Evolutionary conservation across 2,329 filamentous ascomycete genomes (phyloP).

Genomic region (Colletotrichum scovillei): DNA sequence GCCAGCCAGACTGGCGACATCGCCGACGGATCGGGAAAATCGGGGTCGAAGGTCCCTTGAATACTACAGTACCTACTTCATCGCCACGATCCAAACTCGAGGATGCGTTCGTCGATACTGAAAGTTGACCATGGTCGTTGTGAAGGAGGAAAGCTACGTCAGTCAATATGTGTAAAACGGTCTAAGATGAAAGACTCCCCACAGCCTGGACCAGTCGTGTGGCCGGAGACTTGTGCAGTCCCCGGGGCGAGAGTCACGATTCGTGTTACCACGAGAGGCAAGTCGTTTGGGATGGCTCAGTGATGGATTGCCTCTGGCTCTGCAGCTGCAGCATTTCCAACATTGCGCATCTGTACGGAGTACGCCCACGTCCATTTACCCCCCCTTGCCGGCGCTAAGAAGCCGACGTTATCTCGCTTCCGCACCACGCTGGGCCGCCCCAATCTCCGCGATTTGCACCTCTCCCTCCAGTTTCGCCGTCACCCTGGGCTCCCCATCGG

Average conservation of each 20-base stretch:
- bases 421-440: conserved; percentile 19
- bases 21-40: not conserved
- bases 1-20: not conserved
- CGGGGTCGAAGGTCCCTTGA: not conserved
- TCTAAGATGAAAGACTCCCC: not conserved
- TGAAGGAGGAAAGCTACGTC: not conserved
- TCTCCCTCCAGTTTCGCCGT: conserved; percentile 12
- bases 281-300: not conserved
- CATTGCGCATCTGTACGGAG: not conserved
- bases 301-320: not conserved
- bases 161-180: conserved; percentile 21
- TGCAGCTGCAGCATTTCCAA: not conserved
- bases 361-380: not conserved
- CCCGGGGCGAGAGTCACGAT: conserved; percentile 1
- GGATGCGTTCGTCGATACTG: not conserved
- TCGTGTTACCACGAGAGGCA: not conserved
- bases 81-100: not conserved
- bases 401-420: conserved; percentile 31
- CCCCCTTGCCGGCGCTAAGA: conserved; percentile 22
- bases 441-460: conserved; percentile 30
- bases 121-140: not conserved
- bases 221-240: not conserved
- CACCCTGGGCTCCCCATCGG: conserved; percentile 2
- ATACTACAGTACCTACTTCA: not conserved
- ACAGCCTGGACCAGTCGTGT: not conserved